Evolutionary conservation across 2,329 filamentous ascomycete genomes (phyloP).

Genomic region (Cylindrodendrum hubeiense): DNA sequence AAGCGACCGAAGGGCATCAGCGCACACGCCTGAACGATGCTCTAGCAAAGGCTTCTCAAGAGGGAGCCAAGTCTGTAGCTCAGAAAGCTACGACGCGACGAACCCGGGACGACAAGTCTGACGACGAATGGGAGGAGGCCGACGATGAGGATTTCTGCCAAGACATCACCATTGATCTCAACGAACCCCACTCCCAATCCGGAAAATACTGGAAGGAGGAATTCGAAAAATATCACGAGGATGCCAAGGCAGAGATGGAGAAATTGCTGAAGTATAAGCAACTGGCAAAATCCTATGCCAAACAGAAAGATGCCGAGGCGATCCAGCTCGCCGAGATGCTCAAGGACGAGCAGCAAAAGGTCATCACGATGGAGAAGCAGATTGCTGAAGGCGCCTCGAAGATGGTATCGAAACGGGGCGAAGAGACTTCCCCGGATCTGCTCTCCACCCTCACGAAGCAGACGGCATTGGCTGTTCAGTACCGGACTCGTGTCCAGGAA

Average conservation of each 20-base stretch:
- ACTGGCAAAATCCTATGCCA: slow-evolving; percentile 82
- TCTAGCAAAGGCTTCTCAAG: slow-evolving; percentile 53
- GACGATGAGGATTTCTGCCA: slow-evolving; percentile 59
- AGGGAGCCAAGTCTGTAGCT: slow-evolving; percentile 16
- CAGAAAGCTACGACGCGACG: slow-evolving; percentile 22
- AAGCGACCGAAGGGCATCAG: slow-evolving; percentile 42
- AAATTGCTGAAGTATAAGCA: slow-evolving; percentile 85
- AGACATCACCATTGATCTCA: slow-evolving; percentile 77
- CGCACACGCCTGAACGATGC: slow-evolving; percentile 60
- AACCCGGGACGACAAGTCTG: slow-evolving; percentile 41
- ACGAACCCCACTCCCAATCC: slow-evolving; percentile 80
- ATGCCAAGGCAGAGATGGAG: slow-evolving; percentile 80
- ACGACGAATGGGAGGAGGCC: slow-evolving; percentile 67
- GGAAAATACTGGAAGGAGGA: slow-evolving; percentile 85
- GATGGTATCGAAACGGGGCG: slow-evolving; percentile 54
- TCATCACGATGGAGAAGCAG: slow-evolving; percentile 72
- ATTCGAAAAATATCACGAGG: slow-evolving; percentile 79
- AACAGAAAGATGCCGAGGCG: slow-evolving; percentile 81
- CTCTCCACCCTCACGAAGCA: slow-evolving; percentile 68
- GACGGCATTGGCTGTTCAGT: slow-evolving; percentile 68
- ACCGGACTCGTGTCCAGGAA: slow-evolving; percentile 70
- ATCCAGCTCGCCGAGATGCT: slow-evolving; percentile 74
- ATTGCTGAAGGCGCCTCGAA: slow-evolving; percentile 71
- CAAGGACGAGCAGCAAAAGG: slow-evolving; percentile 75
- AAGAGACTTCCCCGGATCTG: slow-evolving; percentile 60